phyloP scores from a whole-genome alignment of 176 grass and related monocot genomes.

The Carex myosuroides region DNA sequence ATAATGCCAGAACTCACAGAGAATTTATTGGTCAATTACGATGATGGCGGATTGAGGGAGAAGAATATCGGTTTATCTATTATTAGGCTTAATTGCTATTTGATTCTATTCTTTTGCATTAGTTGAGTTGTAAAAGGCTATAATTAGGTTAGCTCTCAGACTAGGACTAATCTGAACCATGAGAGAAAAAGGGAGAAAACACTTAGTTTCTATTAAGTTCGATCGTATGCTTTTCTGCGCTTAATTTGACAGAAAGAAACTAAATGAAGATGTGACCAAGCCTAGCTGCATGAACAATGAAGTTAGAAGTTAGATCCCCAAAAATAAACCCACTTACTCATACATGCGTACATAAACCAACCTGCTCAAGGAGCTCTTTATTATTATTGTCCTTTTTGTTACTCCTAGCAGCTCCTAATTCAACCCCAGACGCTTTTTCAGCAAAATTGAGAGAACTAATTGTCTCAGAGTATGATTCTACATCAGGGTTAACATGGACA shows the following conservation, averaged over 20 bases:
- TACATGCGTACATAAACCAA: slow-evolving; percentile 1
- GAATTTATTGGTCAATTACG: slow-evolving; percentile 10
- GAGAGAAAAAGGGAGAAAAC: not conserved
- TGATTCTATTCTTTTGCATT: not conserved
- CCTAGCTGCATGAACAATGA: not conserved
- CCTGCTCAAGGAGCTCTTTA: slow-evolving; percentile 95
- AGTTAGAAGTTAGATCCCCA: not conserved
- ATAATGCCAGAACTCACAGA: not conserved
- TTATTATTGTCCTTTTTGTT: slow-evolving; percentile 95
- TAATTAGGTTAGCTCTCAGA: slow-evolving; percentile 13
- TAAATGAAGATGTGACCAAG: not conserved
- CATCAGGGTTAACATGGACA: slow-evolving; percentile 89
- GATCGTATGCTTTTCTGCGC: no score
- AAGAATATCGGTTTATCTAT: slow-evolving; percentile 11
- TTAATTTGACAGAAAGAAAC: not conserved
- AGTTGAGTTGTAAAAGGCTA: slow-evolving; percentile 20
- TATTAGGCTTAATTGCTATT: slow-evolving; percentile 14
- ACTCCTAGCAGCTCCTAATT: slow-evolving; percentile 84
- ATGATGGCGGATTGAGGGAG: not conserved
- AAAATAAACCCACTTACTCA: not conserved
- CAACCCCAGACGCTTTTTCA: slow-evolving; percentile 93
- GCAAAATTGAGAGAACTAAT: slow-evolving; percentile 98
- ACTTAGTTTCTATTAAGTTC: no score
- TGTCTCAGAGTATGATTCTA: slow-evolving; percentile 84
- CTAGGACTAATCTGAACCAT: not conserved